Base-by-base conservation (phyloP, 129 eudicot genomes). In the Gnaphalium uliginosum region DNA sequence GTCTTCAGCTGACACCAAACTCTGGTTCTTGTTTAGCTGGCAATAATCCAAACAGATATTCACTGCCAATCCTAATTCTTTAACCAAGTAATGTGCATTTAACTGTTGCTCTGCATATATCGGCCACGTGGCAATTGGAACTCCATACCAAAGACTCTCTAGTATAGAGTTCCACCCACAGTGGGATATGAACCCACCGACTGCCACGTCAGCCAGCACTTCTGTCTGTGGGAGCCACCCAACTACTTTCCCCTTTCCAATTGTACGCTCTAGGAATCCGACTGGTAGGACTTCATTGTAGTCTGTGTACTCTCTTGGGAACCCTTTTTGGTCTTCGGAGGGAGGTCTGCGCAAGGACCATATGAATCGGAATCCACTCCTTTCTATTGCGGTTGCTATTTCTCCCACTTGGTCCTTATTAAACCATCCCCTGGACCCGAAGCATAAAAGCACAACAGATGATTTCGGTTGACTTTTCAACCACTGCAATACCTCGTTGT, bases 101-200 rank as follows among this genome's bases (percentile, higher is more conserved):
- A 81, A 8, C 61, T 77, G 85, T 54, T 85, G 88, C 64, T 85
- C 83, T 0, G 72, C 81, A 8, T 81, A 81, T 2, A 78, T 15
- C 0, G 88, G 88, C 88, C 85, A 85, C 0, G 85, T 77, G 0
- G 85, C 88, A 18, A 77, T 26, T 1, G 85, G 85, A 17, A 85
- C 88, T 15, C 83, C 83, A 6, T 58, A 62, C 85, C 81, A 73
- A 1, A 77, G 17, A 2, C 85, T 73, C 85, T 84, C 83, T 4
- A 77, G n/a, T 18, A 77, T 4, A 0, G 88, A 84, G 72, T 84
- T 84, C 88, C 88, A 84, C 50, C 85, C 85, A 18, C 88, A 84
- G 53, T 84, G 85, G 1, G 88, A 81, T 3, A 84, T 61, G 10
- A 84, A 81, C 29, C 82, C 85, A 0, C 85, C 88, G 7, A 78